phyloP scores from a whole-genome alignment of 2,329 filamentous ascomycete species.

The Penicillium oxalicum region DNA sequence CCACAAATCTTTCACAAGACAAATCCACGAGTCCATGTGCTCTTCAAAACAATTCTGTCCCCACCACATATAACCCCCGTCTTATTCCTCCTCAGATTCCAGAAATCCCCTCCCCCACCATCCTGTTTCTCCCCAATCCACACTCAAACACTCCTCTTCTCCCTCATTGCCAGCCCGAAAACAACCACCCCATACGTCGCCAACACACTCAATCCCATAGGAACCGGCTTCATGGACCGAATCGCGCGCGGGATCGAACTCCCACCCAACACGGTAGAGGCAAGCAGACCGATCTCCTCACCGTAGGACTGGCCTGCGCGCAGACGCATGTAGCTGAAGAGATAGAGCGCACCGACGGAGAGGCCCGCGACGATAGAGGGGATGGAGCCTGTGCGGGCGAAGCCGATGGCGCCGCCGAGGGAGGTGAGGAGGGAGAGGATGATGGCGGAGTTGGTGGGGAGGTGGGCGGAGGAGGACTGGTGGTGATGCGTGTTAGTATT shows the following conservation, averaged over 20 bases:
- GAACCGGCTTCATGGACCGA: conserved; percentile 74
- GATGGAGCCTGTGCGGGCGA: conserved; percentile 73
- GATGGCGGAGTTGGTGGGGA: conserved; percentile 52
- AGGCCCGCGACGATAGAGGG: conserved; percentile 81
- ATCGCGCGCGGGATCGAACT: conserved; percentile 82
- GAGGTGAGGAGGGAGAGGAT: conserved; percentile 80
- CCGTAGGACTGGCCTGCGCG: conserved; percentile 71
- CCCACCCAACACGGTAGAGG: conserved; percentile 76
- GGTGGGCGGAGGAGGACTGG: conserved; percentile 8
- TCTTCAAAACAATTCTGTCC: too few relatives aligned
- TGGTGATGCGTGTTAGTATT: conserved; percentile 2
- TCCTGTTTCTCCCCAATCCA: background rate
- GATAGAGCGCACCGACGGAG: conserved; percentile 72
- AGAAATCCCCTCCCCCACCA: background rate
- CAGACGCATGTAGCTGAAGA: conserved; percentile 74
- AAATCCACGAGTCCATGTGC: too few relatives aligned
- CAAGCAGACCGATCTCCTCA: conserved; percentile 80
- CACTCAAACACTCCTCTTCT: conserved; percentile 22
- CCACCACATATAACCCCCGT: too few relatives aligned
- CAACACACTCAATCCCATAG: conserved; percentile 69
- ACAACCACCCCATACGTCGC: conserved; percentile 72
- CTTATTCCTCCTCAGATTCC: too few relatives aligned
- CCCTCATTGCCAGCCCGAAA: conserved; percentile 65
- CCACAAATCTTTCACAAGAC: too few relatives aligned
- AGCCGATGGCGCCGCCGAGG: conserved; percentile 80